Percentiles rank a stretch among this genome's conserved stretches.
Conservation (phyloP, 139 green algal species). For the Tetraselmis chui region DNA sequence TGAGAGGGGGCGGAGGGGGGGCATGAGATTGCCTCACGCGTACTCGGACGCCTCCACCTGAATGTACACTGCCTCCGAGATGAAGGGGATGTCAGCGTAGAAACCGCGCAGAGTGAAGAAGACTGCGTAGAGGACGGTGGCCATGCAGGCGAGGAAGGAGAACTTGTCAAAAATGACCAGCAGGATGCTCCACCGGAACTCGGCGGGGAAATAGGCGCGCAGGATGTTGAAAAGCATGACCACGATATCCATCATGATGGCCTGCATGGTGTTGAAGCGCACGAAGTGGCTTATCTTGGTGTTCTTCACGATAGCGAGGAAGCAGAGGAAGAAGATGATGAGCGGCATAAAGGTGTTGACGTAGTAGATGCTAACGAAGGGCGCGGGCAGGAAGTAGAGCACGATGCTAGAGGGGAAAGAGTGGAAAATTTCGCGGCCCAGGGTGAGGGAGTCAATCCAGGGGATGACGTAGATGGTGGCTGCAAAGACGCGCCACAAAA, state of each 20-base stretch:
- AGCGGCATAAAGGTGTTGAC: slow-evolving; percentile 58
- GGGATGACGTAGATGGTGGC: slow-evolving; percentile 60
- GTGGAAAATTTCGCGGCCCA: slow-evolving; percentile 36
- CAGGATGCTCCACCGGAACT: slow-evolving; percentile 48
- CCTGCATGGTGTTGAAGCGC: slow-evolving; percentile 74
- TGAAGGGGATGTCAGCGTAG: slow-evolving; percentile 60
- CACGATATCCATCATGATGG: slow-evolving; percentile 67
- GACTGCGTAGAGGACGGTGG: slow-evolving; percentile 25
- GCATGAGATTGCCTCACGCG: slow-evolving; percentile 9
- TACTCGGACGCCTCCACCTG: slow-evolving; percentile 56
- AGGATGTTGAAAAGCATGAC: slow-evolving; percentile 66
- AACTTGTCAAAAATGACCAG: slow-evolving; percentile 50
- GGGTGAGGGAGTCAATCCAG: slow-evolving; percentile 51
- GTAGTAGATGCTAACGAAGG: slow-evolving; percentile 49
- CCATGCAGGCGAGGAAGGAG: slow-evolving; percentile 10
- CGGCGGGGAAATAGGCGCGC: slow-evolving; percentile 49
- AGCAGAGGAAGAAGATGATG: slow-evolving; percentile 72
- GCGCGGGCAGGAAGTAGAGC: slow-evolving; percentile 39
- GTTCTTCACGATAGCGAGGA: slow-evolving; percentile 66
- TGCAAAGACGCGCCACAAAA: slow-evolving; percentile 42
- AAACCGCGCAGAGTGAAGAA: slow-evolving; percentile 32
- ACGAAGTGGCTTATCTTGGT: slow-evolving; percentile 69
- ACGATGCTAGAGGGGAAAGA: slow-evolving; percentile 36
- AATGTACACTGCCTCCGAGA: slow-evolving; percentile 65
- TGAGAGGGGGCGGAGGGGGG: no score